Conservation (phyloP, 805 yeast species). For the Priceomyces medius region DNA sequence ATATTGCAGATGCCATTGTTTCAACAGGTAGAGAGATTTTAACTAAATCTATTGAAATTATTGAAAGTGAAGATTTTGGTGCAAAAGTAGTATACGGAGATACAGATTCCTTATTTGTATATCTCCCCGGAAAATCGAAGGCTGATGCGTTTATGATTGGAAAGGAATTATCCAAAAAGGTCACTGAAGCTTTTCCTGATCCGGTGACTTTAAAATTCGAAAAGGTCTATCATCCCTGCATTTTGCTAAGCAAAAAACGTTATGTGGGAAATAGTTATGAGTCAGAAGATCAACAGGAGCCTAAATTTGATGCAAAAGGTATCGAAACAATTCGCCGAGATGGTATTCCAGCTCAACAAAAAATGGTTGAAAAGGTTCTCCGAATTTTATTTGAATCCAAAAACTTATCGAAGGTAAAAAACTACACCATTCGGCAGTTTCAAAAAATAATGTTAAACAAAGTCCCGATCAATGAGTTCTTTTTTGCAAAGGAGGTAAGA, state of each 20-base stretch:
- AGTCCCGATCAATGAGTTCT: slow-evolving; percentile 75
- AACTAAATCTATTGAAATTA: slow-evolving; percentile 63
- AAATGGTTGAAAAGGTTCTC: slow-evolving; percentile 69
- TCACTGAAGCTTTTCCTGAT: slow-evolving; percentile 69
- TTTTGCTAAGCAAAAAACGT: slow-evolving; percentile 76
- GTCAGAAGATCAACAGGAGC: slow-evolving; percentile 47
- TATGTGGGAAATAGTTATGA: slow-evolving; percentile 88
- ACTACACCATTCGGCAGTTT: slow-evolving; percentile 66
- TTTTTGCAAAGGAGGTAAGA: slow-evolving; percentile 88
- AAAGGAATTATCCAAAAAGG: slow-evolving; percentile 57
- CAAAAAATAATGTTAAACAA: slow-evolving; percentile 59
- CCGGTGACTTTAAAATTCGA: slow-evolving; percentile 87
- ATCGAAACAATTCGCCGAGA: slow-evolving; percentile 93
- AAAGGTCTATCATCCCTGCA: slow-evolving; percentile 86
- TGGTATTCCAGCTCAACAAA: slow-evolving; percentile 90
- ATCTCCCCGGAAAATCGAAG: slow-evolving; percentile 77
- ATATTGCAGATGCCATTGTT: slow-evolving; percentile 92
- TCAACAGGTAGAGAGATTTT: slow-evolving; percentile 86
- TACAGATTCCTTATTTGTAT: slow-evolving; percentile 90
- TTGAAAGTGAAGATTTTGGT: slow-evolving; percentile 68
- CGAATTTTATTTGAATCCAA: slow-evolving; percentile 67
- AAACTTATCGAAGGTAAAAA: slow-evolving; percentile 69
- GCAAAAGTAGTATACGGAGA: slow-evolving; percentile 97
- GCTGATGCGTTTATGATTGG: slow-evolving; percentile 81
- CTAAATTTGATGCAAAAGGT: slow-evolving; percentile 92